phyloP scores from a whole-genome alignment of 177 flowering plant genomes.

The Telopea speciosissima region DNA sequence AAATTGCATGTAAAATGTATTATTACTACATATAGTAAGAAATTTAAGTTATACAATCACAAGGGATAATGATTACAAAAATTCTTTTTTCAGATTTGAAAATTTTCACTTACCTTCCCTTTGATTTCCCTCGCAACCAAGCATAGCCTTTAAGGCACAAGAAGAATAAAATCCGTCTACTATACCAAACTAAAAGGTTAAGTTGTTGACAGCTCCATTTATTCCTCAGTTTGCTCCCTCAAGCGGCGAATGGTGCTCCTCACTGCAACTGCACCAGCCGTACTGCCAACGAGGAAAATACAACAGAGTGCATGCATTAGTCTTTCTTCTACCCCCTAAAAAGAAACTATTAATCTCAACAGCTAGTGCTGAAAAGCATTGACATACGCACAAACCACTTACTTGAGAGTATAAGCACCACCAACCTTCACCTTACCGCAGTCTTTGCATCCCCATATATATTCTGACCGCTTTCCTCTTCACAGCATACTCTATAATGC shows the following conservation, averaged over 20 bases:
- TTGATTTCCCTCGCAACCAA: too few species aligned
- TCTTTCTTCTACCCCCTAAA: not conserved
- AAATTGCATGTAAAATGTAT: too few species aligned
- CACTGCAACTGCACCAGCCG: slow-evolving; percentile 5
- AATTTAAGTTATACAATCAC: too few species aligned
- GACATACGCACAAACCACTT: not conserved
- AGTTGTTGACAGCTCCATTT: not conserved
- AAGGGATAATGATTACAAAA: too few species aligned
- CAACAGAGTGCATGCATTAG: not conserved
- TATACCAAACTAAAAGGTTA: too few species aligned
- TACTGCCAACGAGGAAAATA: slow-evolving; percentile 1
- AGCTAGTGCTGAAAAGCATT: too few species aligned
- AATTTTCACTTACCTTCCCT: too few species aligned
- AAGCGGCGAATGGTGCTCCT: slow-evolving; percentile 12
- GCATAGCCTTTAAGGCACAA: not conserved
- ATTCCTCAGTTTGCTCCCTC: not conserved
- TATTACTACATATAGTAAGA: too few species aligned
- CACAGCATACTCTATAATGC: slow-evolving; percentile 11
- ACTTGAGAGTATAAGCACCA: slow-evolving; percentile 8
- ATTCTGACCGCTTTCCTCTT: slow-evolving; percentile 17
- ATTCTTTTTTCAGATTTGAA: too few species aligned
- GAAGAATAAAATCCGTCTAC: not conserved
- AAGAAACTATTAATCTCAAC: too few species aligned
- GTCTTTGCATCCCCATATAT: slow-evolving; percentile 18
- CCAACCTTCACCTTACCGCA: slow-evolving; percentile 17